phyloP scores from a whole-genome alignment of 495 filamentous ascomycete genomes.

The Daldinia childiae region DNA sequence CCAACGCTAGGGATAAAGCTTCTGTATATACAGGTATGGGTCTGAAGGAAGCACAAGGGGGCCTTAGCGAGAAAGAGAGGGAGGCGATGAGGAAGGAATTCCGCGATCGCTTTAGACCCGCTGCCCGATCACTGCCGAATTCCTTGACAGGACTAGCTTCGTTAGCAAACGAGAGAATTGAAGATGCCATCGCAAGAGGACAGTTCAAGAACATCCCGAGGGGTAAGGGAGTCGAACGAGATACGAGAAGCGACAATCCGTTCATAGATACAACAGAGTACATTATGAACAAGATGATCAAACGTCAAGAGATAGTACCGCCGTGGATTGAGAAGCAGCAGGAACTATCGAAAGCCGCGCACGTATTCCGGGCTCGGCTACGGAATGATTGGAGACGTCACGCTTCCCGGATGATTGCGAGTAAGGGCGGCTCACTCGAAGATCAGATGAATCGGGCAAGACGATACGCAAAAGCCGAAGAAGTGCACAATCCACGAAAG shows the following conservation, averaged over 20 bases:
- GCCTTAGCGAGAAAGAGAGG: constrained; percentile 73
- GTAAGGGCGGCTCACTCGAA: constrained; percentile 79
- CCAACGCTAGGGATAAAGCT: constrained; percentile 80
- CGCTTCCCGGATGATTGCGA: constrained; percentile 81
- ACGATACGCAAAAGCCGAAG: constrained; percentile 79
- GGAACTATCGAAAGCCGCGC: constrained; percentile 75
- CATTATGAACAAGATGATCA: constrained; percentile 98
- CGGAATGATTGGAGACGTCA: constrained; percentile 89
- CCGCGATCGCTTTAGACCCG: constrained; percentile 79
- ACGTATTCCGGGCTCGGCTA: constrained; percentile 75
- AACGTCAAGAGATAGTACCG: constrained; percentile 86
- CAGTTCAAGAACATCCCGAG: constrained; percentile 90
- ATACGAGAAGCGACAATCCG: constrained; percentile 83
- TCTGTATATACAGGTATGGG: constrained; percentile 72
- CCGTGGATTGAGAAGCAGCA: constrained; percentile 98
- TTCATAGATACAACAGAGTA: constrained; percentile 98
- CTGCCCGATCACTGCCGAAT: constrained; percentile 77
- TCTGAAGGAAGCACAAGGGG: constrained; percentile 60
- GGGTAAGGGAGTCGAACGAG: constrained; percentile 79
- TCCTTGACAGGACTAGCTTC: constrained; percentile 81
- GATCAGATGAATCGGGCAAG: constrained; percentile 77
- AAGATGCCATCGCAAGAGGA: constrained; percentile 90
- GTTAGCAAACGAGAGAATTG: constrained; percentile 91
- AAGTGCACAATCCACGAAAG: constrained; percentile 60
- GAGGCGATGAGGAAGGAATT: constrained; percentile 75